phyloP scores from a whole-genome alignment of 768 basidiomycete genomes.

The Psilocybe cubensis region DNA sequence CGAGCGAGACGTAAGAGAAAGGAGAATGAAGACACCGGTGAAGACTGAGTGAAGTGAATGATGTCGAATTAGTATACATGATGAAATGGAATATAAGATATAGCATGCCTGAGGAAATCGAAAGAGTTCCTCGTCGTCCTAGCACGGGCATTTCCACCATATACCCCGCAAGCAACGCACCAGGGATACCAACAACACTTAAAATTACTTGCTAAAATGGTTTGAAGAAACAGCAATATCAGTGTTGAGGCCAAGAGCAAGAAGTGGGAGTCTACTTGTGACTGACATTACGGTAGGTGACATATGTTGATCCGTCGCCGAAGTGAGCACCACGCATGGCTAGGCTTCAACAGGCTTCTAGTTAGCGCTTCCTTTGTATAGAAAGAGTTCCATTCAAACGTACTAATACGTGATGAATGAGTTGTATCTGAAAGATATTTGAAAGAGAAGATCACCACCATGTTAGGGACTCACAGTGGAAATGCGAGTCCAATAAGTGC shows the following conservation, averaged over 20 bases:
- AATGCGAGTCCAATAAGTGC: conserved; percentile 29
- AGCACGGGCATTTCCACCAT: conserved; percentile 66
- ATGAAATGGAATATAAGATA: conserved; percentile 27
- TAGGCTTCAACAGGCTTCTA: conserved; percentile 42
- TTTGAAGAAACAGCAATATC: too few species aligned
- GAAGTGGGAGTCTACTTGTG: background rate
- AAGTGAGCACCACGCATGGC: conserved; percentile 68
- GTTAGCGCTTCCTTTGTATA: too few species aligned
- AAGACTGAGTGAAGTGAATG: conserved; percentile 44
- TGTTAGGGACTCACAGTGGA: background rate
- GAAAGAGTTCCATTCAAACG: background rate
- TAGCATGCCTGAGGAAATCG: conserved; percentile 62
- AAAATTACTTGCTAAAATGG: conserved; percentile 65
- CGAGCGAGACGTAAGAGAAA: conserved; percentile 72
- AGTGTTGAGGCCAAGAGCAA: background rate
- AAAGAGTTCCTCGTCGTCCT: conserved; percentile 70
- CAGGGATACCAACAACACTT: conserved; percentile 70
- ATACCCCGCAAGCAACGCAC: conserved; percentile 77
- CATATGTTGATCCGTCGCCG: conserved; percentile 69
- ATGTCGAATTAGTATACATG: conserved; percentile 3
- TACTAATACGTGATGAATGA: conserved; percentile 35
- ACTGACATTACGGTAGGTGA: conserved; percentile 72
- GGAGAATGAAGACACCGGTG: conserved; percentile 77
- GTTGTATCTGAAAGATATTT: conserved; percentile 26
- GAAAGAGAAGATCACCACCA: conserved; percentile 29